These are phyloP conservation scores for Kwoniella shivajii DNA, from an alignment of 1,284 basidiomycete genomes.

Conservation along the genomic window DNA sequence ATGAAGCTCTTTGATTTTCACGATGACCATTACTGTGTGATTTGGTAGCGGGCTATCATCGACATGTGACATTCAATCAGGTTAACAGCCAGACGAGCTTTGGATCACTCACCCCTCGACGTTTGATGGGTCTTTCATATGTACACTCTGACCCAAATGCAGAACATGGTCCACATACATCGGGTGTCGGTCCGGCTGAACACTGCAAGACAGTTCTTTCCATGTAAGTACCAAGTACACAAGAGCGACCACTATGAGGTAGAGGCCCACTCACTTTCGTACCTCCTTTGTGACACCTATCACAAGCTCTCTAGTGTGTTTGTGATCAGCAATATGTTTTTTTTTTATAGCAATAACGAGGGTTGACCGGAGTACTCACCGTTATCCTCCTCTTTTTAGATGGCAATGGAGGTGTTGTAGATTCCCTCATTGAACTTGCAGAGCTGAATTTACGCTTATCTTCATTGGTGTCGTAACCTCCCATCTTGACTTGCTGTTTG, in stretches of 20 bases:
- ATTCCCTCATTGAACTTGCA: neutral
- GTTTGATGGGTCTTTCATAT: constrained; percentile 47
- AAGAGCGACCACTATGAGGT: neutral
- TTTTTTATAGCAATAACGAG: too few relatives aligned
- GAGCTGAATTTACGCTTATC: too few relatives aligned
- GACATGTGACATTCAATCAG: neutral
- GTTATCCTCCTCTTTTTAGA: constrained; percentile 37
- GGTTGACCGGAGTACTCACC: constrained; percentile 14
- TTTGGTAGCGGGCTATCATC: neutral
- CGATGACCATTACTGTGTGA: neutral
- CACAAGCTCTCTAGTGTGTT: constrained; percentile 44
- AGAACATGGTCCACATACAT: constrained; percentile 43
- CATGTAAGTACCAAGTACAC: too few relatives aligned
- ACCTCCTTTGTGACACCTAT: constrained; percentile 49
- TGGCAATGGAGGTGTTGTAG: neutral
- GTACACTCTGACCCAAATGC: constrained; percentile 46
- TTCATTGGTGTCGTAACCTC: too few relatives aligned
- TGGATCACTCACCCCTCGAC: constrained; percentile 47
- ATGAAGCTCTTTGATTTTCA: neutral
- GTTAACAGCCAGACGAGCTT: too few relatives aligned
- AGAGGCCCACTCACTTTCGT: constrained; percentile 34
- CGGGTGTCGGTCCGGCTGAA: constrained; percentile 26
- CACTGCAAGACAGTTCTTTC: constrained; percentile 36
- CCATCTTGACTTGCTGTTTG: too few relatives aligned
- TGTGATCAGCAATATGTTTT: neutral